phyloP scores from a whole-genome alignment of 106 monocot species.

The Alisma plantagoaquatica region DNA sequence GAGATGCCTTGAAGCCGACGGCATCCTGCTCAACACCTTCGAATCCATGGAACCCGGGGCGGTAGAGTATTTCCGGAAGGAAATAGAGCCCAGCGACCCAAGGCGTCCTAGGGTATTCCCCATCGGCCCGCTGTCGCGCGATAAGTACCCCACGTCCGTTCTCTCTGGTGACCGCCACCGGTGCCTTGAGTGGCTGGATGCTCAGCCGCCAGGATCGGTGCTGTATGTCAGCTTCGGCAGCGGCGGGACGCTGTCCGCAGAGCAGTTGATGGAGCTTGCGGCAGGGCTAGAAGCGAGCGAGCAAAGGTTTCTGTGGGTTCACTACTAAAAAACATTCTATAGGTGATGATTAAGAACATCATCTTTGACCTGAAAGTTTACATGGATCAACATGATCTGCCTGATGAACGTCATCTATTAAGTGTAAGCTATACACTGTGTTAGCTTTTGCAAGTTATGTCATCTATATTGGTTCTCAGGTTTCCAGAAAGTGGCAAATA shows the following conservation, averaged over 20 bases:
- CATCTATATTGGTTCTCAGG: too few relatives aligned
- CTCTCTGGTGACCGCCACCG: background rate
- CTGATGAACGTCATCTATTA: too few relatives aligned
- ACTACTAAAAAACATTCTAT: too few relatives aligned
- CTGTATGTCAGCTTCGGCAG: conserved; percentile 59
- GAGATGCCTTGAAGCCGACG: conserved; percentile 16
- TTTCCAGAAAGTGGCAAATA: too few relatives aligned
- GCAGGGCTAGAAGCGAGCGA: conserved; percentile 39
- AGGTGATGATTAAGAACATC: too few relatives aligned
- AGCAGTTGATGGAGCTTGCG: conserved; percentile 40
- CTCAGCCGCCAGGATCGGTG: conserved; percentile 34
- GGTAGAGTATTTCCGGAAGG: conserved; percentile 2
- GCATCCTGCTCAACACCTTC: conserved; percentile 58
- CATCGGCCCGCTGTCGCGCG: conserved; percentile 32
- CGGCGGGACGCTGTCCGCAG: conserved; percentile 30
- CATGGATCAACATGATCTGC: too few relatives aligned
- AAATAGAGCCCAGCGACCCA: too few relatives aligned
- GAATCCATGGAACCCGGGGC: conserved; percentile 34
- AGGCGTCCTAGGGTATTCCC: conserved; percentile 14
- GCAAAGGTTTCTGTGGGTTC: conserved; percentile 57
- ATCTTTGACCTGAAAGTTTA: too few relatives aligned
- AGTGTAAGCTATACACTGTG: too few relatives aligned
- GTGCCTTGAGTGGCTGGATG: conserved; percentile 45
- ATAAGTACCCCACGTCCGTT: background rate
- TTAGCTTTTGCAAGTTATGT: too few relatives aligned